Evolutionary conservation across 75 land plant genomes (phyloP).

Genomic region (Larix kaempferi): DNA sequence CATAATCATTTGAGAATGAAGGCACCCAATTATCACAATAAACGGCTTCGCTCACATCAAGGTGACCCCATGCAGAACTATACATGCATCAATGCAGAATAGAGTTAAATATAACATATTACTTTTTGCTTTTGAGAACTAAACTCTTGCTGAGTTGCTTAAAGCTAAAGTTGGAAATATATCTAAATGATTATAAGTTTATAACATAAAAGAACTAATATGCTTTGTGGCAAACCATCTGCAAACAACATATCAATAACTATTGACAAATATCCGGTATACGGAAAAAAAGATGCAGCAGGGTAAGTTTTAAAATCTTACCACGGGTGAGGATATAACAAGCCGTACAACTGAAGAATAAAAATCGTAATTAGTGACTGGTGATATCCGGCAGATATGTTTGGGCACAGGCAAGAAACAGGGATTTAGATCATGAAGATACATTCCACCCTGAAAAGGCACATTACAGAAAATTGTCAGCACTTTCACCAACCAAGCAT

Average conservation of each 20-base stretch:
- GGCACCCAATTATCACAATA: no score
- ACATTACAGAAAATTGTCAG: neutral
- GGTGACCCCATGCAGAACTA: no score
- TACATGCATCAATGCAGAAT: no score
- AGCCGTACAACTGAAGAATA: slow-evolving; percentile 79
- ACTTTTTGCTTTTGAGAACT: no score
- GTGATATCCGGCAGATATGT: slow-evolving; percentile 54
- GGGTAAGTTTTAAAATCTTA: slow-evolving; percentile 22
- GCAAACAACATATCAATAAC: neutral
- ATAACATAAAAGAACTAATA: no score
- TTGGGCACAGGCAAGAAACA: slow-evolving; percentile 66
- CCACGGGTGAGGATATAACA: slow-evolving; percentile 77
- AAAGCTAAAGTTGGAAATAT: no score
- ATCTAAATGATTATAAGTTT: no score
- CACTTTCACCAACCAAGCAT: neutral
- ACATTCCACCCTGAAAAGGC: slow-evolving; percentile 29
- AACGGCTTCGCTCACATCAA: no score
- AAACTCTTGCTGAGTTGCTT: no score
- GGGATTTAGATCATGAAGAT: slow-evolving; percentile 25
- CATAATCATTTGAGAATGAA: no score
- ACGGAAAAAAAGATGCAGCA: neutral
- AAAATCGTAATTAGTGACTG: slow-evolving; percentile 87
- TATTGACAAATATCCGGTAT: neutral
- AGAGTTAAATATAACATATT: no score
- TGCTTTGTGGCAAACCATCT: neutral